A percentile compares a stretch with the other conserved stretches of the same genome.
Evolutionary conservation across 257 asterid species (phyloP).

Genomic region (Fraxinus cuspidata): DNA sequence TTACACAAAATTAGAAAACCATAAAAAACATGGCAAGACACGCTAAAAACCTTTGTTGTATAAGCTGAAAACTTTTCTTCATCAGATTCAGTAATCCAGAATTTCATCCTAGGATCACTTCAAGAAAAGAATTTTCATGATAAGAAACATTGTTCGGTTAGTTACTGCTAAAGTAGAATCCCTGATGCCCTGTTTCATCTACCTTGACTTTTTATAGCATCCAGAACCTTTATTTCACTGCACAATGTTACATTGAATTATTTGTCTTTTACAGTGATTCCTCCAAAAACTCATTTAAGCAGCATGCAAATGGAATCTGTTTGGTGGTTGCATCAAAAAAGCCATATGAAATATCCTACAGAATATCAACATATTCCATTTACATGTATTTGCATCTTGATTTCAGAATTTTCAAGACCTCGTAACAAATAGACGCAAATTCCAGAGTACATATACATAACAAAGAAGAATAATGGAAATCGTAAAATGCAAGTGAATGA

Average conservation of each 20-base stretch:
- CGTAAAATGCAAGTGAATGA: background rate
- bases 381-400: too few species aligned
- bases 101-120: too few species aligned
- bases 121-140: background rate
- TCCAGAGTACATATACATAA: too few species aligned
- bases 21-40: too few species aligned
- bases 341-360: too few species aligned
- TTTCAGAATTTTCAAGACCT: too few species aligned
- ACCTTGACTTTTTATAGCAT: background rate
- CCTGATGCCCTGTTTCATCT: constrained; percentile 3
- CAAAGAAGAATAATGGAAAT: too few species aligned
- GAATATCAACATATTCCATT: background rate
- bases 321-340: too few species aligned
- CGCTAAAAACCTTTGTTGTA: too few species aligned
- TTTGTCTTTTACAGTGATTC: background rate
- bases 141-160: background rate
- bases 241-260: background rate
- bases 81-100: background rate
- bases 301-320: background rate
- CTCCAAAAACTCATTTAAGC: background rate
- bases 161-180: background rate
- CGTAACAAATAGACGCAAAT: too few species aligned
- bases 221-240: background rate
- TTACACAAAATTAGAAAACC: too few species aligned
- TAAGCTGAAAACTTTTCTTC: too few species aligned